Evolutionary conservation across 139 green algal genomes (phyloP).

Genomic region (Marvania coccoides): DNA sequence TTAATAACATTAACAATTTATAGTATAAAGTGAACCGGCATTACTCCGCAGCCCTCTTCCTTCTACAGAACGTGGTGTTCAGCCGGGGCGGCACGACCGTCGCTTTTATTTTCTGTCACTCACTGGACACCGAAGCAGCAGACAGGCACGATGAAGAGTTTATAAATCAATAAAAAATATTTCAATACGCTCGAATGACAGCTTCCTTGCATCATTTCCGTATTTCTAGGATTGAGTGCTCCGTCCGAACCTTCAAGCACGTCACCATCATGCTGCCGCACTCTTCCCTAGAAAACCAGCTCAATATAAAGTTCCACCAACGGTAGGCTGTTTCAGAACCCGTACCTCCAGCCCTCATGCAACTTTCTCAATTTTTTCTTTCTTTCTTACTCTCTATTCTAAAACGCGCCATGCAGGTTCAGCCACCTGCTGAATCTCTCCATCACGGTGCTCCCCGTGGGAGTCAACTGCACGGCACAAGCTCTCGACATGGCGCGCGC

Average conservation of each 20-base stretch:
- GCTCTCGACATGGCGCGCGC: neutral
- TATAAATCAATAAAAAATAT: neutral
- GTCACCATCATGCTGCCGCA: conserved; percentile 8
- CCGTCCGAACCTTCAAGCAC: neutral
- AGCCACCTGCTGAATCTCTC: neutral
- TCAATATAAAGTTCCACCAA: neutral
- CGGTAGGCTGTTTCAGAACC: too few species aligned
- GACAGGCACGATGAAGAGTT: neutral
- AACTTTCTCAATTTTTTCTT: neutral
- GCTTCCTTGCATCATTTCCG: too few species aligned
- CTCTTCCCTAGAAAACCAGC: neutral
- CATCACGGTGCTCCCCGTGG: conserved; percentile 4
- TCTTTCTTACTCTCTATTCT: neutral
- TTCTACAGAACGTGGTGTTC: neutral
- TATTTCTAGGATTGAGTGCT: neutral
- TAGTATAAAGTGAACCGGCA: too few species aligned
- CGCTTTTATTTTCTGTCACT: conserved; percentile 1
- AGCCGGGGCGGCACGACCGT: neutral
- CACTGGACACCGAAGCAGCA: too few species aligned
- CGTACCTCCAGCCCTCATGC: too few species aligned
- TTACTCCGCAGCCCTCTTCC: too few species aligned
- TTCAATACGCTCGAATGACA: too few species aligned
- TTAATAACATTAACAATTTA: too few species aligned
- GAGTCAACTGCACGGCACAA: neutral
- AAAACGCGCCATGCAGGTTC: neutral